Evolutionary conservation across 441 rosid species (phyloP).

Genomic region (Syzygium syzygioides): DNA sequence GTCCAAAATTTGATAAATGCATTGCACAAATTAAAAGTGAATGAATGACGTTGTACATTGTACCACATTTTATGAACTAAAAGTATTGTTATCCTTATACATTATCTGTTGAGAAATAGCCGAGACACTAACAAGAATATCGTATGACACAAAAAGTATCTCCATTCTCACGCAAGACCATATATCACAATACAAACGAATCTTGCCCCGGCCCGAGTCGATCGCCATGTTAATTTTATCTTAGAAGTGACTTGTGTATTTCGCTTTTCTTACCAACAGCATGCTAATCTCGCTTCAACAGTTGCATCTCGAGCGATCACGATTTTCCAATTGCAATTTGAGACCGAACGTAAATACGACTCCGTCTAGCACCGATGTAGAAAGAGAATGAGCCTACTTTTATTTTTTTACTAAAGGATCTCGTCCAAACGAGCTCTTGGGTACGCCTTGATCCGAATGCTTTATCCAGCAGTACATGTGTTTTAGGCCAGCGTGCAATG

Average conservation of each 20-base stretch:
- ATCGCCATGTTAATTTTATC: neutral
- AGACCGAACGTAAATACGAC: too few relatives aligned
- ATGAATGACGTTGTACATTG: too few relatives aligned
- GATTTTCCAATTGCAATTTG: too few relatives aligned
- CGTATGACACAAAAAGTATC: neutral
- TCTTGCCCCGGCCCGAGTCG: rapidly evolving
- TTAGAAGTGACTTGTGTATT: neutral
- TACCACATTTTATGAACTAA: too few relatives aligned
- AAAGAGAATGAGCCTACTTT: neutral
- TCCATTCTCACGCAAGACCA: rapidly evolving
- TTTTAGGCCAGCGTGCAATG: neutral
- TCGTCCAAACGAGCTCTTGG: neutral
- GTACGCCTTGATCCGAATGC: neutral
- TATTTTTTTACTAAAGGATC: neutral
- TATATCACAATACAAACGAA: neutral
- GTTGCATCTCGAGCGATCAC: neutral
- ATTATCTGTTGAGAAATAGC: neutral
- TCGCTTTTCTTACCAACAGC: neutral
- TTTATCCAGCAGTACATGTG: neutral
- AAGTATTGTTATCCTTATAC: too few relatives aligned
- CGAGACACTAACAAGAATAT: rapidly evolving
- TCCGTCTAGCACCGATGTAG: too few relatives aligned
- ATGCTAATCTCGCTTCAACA: neutral
- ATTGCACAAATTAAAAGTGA: too few relatives aligned
- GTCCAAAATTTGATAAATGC: too few relatives aligned